Conservation (phyloP, 768 basidiomycete genomes). For the Collybia sordida region DNA sequence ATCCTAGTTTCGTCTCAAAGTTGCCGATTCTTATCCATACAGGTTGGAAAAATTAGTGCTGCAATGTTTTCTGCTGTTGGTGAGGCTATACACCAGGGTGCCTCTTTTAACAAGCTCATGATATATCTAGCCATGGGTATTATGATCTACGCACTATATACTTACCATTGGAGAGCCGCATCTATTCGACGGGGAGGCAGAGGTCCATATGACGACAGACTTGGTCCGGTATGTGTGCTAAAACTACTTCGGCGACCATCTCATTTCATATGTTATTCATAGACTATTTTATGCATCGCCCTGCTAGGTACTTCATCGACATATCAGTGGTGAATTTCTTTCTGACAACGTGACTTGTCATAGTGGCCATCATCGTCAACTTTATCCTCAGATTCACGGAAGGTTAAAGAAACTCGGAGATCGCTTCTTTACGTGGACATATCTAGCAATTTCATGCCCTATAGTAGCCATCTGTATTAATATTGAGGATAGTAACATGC, state of each 20-base stretch:
- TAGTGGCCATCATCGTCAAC: conserved; percentile 84
- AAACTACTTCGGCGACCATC: background rate
- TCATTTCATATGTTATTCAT: conserved; percentile 8
- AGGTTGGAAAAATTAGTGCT: conserved; percentile 95
- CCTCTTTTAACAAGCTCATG: conserved; percentile 10
- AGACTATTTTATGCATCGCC: conserved; percentile 84
- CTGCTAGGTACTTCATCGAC: conserved; percentile 60
- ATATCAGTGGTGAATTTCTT: background rate
- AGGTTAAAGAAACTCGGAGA: conserved; percentile 15
- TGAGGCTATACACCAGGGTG: conserved; percentile 25
- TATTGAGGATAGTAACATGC: no score
- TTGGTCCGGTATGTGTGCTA: conserved; percentile 79
- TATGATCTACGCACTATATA: conserved; percentile 94
- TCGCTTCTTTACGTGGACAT: no score
- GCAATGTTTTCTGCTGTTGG: conserved; percentile 96
- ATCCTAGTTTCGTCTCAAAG: conserved; percentile 1
- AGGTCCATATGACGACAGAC: conserved; percentile 94
- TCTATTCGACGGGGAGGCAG: conserved; percentile 90
- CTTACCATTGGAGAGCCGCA: conserved; percentile 95
- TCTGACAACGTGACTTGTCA: conserved; percentile 6
- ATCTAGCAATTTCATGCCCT: no score
- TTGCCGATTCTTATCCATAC: background rate
- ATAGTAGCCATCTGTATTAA: no score
- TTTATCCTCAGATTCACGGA: conserved; percentile 79
- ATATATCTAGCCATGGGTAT: conserved; percentile 81